Base-by-base conservation (phyloP, 106 monocot species). In the Xerophyta viscosa region DNA sequence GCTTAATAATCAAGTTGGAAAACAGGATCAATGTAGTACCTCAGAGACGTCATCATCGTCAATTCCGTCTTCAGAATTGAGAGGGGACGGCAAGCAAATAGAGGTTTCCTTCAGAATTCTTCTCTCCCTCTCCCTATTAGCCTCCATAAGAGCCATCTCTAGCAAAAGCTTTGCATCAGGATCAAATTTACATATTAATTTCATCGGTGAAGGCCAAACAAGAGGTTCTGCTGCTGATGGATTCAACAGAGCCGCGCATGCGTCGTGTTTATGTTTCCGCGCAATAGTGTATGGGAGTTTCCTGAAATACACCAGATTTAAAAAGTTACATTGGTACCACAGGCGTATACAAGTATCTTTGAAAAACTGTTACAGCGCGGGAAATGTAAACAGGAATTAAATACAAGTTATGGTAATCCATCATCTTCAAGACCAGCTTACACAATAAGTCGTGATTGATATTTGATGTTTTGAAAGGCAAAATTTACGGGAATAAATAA, bases 131-230 rank as follows among this genome's bases (percentile, higher is more conserved):
- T 71, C 75, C 66, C 36, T 81, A 41, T 94, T 94, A 45, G 84
- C 88, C 45, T 84, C 78, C 72, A 70, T 78, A 14, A 94, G 78
- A 22, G 94, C 94, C 14, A 64, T 66, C 49, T 94, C 94, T 28
- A 94, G 54, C 15, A 94, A 61, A 29, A 71, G 50, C 59, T 94
- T 94, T 14, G 80, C 84, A 27, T 88, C 84, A 1, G 65, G 60
- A 25, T 82, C 67, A 10, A 94, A 84, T 54, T 88, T 81, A 29
- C 78, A 81, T 46, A 94, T 88, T 74, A 94, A 88, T 70, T 88
- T 94, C 20, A 94, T 47, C 17, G 88, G 67, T 50, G 94, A 81
- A 20, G 94, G 94, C 94, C 94, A 94, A 36, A 94, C 84, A 12
- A 94, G 50, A 36, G 94, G 94, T 66, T 88, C 81, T 7, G 94